Percentiles rank a stretch among this genome's conserved stretches.
Evolutionary conservation across 768 basidiomycete species (phyloP).

Genomic region (Lanmaoa rubissima): DNA sequence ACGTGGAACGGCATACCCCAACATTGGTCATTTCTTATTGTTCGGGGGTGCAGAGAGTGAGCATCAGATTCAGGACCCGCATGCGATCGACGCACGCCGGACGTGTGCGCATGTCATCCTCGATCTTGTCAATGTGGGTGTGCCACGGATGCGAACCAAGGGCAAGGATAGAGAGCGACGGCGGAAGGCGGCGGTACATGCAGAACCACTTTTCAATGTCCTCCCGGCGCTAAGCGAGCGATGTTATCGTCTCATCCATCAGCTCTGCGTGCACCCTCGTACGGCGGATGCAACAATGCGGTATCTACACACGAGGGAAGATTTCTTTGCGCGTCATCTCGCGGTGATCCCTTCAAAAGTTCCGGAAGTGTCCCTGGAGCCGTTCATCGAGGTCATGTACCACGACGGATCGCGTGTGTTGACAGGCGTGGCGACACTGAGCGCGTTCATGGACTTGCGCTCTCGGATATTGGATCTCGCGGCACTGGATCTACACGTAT

Average conservation of each 20-base stretch:
- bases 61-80: conserved; percentile 73
- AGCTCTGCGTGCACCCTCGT: conserved; percentile 82
- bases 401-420: conserved; percentile 65
- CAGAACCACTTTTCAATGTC: conserved; percentile 55
- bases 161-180: conserved; percentile 37
- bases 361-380: conserved; percentile 48
- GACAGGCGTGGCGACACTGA: conserved; percentile 65
- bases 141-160: conserved; percentile 54
- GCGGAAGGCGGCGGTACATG: conserved; percentile 27
- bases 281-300: conserved; percentile 81
- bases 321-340: conserved; percentile 89
- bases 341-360: conserved; percentile 66
- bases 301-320: conserved; percentile 83
- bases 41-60: conserved; percentile 64
- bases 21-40: conserved; percentile 83
- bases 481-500: conserved; percentile 84
- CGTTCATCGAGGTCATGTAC: conserved; percentile 60
- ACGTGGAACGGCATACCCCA: conserved; percentile 64
- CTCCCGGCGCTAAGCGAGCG: conserved; percentile 83
- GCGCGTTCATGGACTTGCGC: conserved; percentile 77
- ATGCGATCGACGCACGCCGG: conserved; percentile 63
- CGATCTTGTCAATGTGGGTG: conserved; percentile 69
- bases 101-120: conserved; percentile 83
- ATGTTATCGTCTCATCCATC: conserved; percentile 78
- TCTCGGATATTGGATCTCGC: conserved; percentile 83